phyloP scores from a whole-genome alignment of 2,329 filamentous ascomycete genomes.

The Penicillium sp. region DNA sequence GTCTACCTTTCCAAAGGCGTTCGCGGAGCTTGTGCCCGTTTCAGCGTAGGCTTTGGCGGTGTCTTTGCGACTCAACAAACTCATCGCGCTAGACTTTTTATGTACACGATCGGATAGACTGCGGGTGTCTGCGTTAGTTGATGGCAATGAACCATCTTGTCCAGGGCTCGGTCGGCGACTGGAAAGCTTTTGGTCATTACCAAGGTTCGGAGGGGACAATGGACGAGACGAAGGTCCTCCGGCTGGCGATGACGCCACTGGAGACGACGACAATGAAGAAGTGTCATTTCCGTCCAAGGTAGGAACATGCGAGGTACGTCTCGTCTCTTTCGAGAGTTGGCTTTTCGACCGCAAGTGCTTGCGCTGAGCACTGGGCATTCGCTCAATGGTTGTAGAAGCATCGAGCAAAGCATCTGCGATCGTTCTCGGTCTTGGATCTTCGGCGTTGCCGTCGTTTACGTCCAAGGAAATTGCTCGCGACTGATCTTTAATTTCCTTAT shows the following conservation, averaged over 20 bases:
- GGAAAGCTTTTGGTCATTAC: slow-evolving; percentile 36
- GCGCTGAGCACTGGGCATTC: slow-evolving; percentile 52
- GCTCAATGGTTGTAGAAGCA: slow-evolving; percentile 84
- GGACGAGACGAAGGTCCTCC: slow-evolving; percentile 32
- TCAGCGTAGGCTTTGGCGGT: slow-evolving; percentile 62
- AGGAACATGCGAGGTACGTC: not conserved
- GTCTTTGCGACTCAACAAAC: slow-evolving; percentile 59
- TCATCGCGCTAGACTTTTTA: slow-evolving; percentile 57
- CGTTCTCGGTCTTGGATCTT: slow-evolving; percentile 61
- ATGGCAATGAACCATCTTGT: slow-evolving; percentile 32
- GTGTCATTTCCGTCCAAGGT: slow-evolving; percentile 20
- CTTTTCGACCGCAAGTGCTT: slow-evolving; percentile 43
- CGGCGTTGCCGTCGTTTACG: slow-evolving; percentile 31
- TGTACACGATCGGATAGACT: slow-evolving; percentile 32
- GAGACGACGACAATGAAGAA: slow-evolving; percentile 35
- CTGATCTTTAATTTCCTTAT: slow-evolving; percentile 65
- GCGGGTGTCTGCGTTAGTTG: slow-evolving; percentile 35
- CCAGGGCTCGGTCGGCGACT: slow-evolving; percentile 27
- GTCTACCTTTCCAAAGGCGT: slow-evolving; percentile 65
- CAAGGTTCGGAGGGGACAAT: slow-evolving; percentile 36
- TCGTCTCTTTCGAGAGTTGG: slow-evolving; percentile 39
- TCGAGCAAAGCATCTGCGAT: slow-evolving; percentile 89
- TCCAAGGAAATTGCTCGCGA: slow-evolving; percentile 29
- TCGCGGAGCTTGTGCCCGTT: slow-evolving; percentile 62
- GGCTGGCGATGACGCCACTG: slow-evolving; percentile 39